A percentile compares a stretch with the other conserved stretches of the same genome.
phyloP scores from a whole-genome alignment of 2,329 filamentous ascomycete genomes.

The Claviceps spartinae region DNA sequence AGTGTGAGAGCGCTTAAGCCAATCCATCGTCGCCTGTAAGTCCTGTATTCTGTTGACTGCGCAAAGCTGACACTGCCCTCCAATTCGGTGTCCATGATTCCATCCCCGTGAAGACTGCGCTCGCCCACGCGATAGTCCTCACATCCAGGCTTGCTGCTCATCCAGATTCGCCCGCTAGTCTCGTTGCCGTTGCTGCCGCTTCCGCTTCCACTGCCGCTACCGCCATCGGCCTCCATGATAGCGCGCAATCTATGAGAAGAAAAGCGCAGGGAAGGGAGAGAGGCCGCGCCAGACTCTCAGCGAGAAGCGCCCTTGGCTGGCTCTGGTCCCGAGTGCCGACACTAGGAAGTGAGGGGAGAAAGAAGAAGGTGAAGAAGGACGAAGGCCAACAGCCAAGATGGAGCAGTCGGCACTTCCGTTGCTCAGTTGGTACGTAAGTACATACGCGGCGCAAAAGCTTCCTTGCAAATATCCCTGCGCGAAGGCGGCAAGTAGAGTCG shows the following conservation, averaged over 20 bases:
- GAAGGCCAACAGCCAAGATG: too few relatives aligned
- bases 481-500: too few relatives aligned
- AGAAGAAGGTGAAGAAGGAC: background rate
- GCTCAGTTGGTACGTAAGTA: too few relatives aligned
- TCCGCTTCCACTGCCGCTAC: background rate
- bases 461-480: too few relatives aligned
- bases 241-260: background rate
- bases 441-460: too few relatives aligned
- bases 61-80: slow-evolving; percentile 10
- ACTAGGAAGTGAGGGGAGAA: background rate
- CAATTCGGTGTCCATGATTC: slow-evolving; percentile 10
- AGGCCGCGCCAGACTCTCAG: background rate
- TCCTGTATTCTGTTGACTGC: slow-evolving; percentile 22
- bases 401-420: too few relatives aligned
- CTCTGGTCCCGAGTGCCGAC: background rate
- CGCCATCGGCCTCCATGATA: background rate
- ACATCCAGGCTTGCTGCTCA: slow-evolving; percentile 16
- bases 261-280: background rate
- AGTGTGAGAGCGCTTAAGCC: slow-evolving; percentile 72
- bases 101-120: slow-evolving; percentile 10
- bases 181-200: background rate
- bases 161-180: slow-evolving; percentile 15
- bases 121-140: slow-evolving; percentile 16
- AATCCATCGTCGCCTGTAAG: slow-evolving; percentile 80
- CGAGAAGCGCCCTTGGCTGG: background rate